Base-by-base conservation (phyloP, 176 grass and related monocot species). In the Leersia perrieri region DNA sequence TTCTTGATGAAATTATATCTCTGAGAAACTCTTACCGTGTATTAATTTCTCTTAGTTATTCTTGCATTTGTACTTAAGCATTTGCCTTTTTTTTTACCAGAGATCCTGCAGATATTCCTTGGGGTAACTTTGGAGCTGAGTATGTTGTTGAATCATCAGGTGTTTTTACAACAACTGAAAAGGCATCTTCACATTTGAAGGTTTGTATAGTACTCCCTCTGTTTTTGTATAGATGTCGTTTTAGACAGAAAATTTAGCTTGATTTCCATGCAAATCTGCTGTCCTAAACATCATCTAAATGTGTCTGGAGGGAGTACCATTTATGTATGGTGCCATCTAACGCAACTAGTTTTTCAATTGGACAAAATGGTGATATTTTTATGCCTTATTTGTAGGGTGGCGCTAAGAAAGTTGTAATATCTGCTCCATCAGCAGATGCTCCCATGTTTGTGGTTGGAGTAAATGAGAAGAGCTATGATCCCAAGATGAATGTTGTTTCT, bases 371-470 rank as follows among this genome's bases (percentile, higher is more conserved):
- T 81, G 42, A 89, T 18, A 16, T 64, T 71, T 77, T 78, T 81
- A 28, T 86, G 41, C 40, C 61, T 39, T 82, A 27, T 76, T 77
- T 84, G 5, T 73, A 98, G 95, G 95, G 92, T 61, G 95, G 95
- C 26, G 95, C 95, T 28, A 98, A 98, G 78, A 98, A 98, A 89
- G 95, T 98, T 31, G 90, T 98, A 51, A 98, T 98, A 91, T 98
- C 92, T 78, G 95, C 95, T 67, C 95, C 95, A 60, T 95, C 95
- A 58, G 92, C 78, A 82, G 92, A 95, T 93, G 95, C 95, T 66
- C 95, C 95, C 71, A 98, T 98, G 95, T 98, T 98, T 89, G 95
- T 98, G n/a, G 82, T 98, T 87, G 95, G 95, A 70, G 95, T 98
- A 41, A 98, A 98, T 67, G 95, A 98, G 75, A 90, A 90, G 5